Conservation (phyloP, 331 rosid genomes). For the Phaseolus coccineus region DNA sequence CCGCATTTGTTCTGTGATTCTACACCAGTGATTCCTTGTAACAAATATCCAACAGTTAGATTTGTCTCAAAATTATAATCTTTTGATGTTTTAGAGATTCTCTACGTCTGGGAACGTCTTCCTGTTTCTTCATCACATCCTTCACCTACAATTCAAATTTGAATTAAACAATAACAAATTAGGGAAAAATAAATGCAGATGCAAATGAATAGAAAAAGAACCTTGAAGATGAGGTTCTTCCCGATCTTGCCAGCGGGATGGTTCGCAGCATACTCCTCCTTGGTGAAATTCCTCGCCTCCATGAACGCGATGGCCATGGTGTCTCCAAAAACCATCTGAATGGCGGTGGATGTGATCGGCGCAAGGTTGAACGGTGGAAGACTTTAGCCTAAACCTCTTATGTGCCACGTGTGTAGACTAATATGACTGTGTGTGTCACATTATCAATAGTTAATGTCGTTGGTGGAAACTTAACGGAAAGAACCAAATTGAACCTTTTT, state of each 20-base stretch:
- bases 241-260: conserved; percentile 98
- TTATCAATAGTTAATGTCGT: too few species aligned
- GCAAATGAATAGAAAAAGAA: conserved; percentile 33
- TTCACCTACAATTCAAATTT: conserved; percentile 62
- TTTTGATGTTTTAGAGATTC: conserved; percentile 46
- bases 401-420: too few species aligned
- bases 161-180: not conserved
- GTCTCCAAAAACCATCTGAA: conserved; percentile 98
- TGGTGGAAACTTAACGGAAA: too few species aligned
- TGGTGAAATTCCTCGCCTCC: conserved; percentile 84
- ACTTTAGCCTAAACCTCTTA: too few species aligned
- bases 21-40: too few species aligned
- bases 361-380: conserved; percentile 78
- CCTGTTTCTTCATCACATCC: conserved; percentile 92
- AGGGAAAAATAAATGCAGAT: not conserved
- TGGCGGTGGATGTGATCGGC: conserved; percentile 95
- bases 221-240: conserved; percentile 96
- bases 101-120: conserved; percentile 86
- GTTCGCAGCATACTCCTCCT: conserved; percentile 87
- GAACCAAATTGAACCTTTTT: too few species aligned
- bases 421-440: too few species aligned
- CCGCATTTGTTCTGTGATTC: too few species aligned
- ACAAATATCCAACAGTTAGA: too few species aligned
- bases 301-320: conserved; percentile 94
- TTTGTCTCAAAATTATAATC: too few species aligned